Conservation (phyloP, 345 rosid species). For the Cardamine chenopodiifolia region DNA sequence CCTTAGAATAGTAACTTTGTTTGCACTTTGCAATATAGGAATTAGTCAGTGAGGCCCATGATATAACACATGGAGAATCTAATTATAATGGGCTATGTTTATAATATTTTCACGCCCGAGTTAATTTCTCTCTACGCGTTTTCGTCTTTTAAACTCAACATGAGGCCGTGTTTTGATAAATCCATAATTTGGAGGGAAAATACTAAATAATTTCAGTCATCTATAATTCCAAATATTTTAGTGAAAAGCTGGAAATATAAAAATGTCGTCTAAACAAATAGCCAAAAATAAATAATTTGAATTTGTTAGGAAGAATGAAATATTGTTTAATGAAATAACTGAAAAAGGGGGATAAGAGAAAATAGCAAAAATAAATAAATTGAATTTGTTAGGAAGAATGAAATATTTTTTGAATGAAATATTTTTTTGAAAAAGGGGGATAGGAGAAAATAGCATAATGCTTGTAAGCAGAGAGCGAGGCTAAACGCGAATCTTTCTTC, state of each 20-base stretch:
- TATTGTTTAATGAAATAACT: neutral
- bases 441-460: conserved; percentile 31
- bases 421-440: conserved; percentile 10
- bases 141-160: neutral
- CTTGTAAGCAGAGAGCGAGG: conserved; percentile 28
- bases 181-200: neutral
- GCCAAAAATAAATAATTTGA: too few species aligned
- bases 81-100: conserved; percentile 8
- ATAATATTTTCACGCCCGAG: neutral
- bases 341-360: too few species aligned
- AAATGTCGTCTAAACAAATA: too few species aligned
- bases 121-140: neutral
- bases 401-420: neutral
- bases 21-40: neutral
- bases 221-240: neutral
- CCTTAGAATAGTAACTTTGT: neutral
- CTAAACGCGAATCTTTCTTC: conserved; percentile 27
- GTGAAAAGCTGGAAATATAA: neutral
- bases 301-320: neutral
- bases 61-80: neutral
- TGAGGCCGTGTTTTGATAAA: neutral
- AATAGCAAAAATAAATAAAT: too few species aligned
- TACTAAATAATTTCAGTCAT: neutral
- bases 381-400: neutral
- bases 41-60: neutral